Base-by-base conservation (phyloP, 768 basidiomycete genomes). In the Xanthoconium purpureum region DNA sequence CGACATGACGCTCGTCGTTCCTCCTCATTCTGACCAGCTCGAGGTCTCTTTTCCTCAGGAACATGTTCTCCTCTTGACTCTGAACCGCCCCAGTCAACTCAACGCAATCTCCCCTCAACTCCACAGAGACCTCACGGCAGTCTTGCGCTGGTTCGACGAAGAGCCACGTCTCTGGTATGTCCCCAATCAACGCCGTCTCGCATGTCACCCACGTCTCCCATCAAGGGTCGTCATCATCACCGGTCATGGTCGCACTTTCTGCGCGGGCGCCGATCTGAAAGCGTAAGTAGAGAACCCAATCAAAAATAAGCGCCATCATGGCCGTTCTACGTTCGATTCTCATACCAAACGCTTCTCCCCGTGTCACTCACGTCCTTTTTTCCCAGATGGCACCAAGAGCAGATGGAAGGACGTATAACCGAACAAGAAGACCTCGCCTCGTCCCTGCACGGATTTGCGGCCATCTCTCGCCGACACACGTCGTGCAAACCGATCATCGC, bases 191-290 rank as follows among this genome's bases (percentile, higher is more conserved):
- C 38, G 2, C 1, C 40, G 4, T 33, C 15, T 17, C 35, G 0
- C 24, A 5, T 12, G 18, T 29, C 38, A 44, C 37, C 33, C 32
- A 63, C 36, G 6, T 8, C 45, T 51, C 32, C 55, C 44, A 29
- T 51, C 36, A 66, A 91, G 89, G 90, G 87, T 88, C 11, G 81
- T 78, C 37, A 77, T 93, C 61, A 67, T 92, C 47, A 91, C 89
- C 47, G 90, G 89, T 24, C 77, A 80, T 57, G 89, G 89, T 12
- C 80, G 83, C 43, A 66, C 79, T 1, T 93, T 93, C 71, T 91
- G 89, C 62, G 88, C 89, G 15, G 91, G 90, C 15, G 88, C 87
- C 38, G 91, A 92, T 69, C 77, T 92, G 48, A 84, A 84, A 72
- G 81, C 80, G 88, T 89, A 66, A 55, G 84, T 77, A 24, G 24